phyloP scores from a whole-genome alignment of 148 eudicot genomes.

The Fallopia convolvulus region DNA sequence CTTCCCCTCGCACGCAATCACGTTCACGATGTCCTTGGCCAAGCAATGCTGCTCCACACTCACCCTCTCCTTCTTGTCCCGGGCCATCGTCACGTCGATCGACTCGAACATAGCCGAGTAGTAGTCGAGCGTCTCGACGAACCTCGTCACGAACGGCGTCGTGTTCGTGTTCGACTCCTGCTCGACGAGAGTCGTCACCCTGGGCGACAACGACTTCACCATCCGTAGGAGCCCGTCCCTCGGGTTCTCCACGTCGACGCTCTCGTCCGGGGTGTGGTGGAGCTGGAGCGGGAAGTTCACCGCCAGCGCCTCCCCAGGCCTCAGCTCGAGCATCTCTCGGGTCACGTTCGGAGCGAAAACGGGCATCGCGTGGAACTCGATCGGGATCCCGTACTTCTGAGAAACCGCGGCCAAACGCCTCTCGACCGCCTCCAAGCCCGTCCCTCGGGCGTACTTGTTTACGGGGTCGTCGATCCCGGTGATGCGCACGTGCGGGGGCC shows the following conservation, averaged over 20 bases:
- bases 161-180: slow-evolving; percentile 95
- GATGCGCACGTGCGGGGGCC: slow-evolving; percentile 71
- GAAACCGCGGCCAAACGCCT: slow-evolving; percentile 48
- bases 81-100: slow-evolving; percentile 53
- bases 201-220: slow-evolving; percentile 68
- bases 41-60: slow-evolving; percentile 78
- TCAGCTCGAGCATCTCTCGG: slow-evolving; percentile 53
- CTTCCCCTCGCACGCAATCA: slow-evolving; percentile 85
- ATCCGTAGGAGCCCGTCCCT: slow-evolving; percentile 68
- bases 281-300: slow-evolving; percentile 85
- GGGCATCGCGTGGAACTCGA: slow-evolving; percentile 66
- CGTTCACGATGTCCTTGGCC: slow-evolving; percentile 80
- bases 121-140: slow-evolving; percentile 56
- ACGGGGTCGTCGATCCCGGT: slow-evolving; percentile 88
- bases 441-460: slow-evolving; percentile 68
- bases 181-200: slow-evolving; percentile 74
- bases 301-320: slow-evolving; percentile 78
- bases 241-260: slow-evolving; percentile 77
- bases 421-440: slow-evolving; percentile 48
- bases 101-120: slow-evolving; percentile 94
- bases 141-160: slow-evolving; percentile 64
- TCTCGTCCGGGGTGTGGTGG: slow-evolving; percentile 93
- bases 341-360: slow-evolving; percentile 56
- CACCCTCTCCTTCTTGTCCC: slow-evolving; percentile 66
- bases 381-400: slow-evolving; percentile 48